Conservation (phyloP, 1,139 yeast genomes). For the Kodamaea sp. region DNA sequence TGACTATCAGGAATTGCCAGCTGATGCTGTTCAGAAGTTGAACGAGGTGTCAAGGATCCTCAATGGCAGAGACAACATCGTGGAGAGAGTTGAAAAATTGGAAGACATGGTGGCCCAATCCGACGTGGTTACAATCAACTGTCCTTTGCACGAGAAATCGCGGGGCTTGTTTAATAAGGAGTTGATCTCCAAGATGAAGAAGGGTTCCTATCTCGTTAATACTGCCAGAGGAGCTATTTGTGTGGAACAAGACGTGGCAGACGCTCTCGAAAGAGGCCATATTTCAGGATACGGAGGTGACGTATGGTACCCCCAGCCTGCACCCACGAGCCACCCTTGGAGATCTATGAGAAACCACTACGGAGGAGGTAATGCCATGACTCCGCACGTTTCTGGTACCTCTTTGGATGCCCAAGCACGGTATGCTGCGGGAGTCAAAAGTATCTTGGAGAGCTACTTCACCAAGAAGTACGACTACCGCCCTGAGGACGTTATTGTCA, state of each 20-base stretch:
- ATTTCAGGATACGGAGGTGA: conserved; percentile 83
- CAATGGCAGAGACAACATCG: conserved; percentile 37
- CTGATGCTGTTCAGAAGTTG: conserved; percentile 54
- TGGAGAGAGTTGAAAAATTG: conserved; percentile 61
- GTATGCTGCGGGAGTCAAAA: conserved; percentile 69
- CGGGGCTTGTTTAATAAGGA: conserved; percentile 68
- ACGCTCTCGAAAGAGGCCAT: conserved; percentile 67
- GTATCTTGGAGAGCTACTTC: conserved; percentile 64
- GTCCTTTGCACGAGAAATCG: conserved; percentile 75
- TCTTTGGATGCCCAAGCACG: conserved; percentile 78
- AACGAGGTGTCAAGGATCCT: conserved; percentile 40
- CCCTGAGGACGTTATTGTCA: conserved; percentile 72
- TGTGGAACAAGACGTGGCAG: conserved; percentile 73
- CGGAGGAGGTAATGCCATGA: conserved; percentile 84
- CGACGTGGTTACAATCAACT: conserved; percentile 76
- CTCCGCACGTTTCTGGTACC: conserved; percentile 81
- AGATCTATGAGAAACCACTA: conserved; percentile 62
- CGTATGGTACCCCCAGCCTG: conserved; percentile 83
- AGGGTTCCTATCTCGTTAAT: conserved; percentile 76
- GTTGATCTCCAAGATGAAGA: conserved; percentile 69
- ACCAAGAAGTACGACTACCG: conserved; percentile 64
- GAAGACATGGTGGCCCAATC: conserved; percentile 70
- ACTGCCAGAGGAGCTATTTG: conserved; percentile 86
- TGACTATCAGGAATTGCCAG: conserved; percentile 72
- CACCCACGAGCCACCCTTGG: conserved; percentile 79